Evolutionary conservation across 1,139 yeast species (phyloP).

Genomic region (Pichia sp.): DNA sequence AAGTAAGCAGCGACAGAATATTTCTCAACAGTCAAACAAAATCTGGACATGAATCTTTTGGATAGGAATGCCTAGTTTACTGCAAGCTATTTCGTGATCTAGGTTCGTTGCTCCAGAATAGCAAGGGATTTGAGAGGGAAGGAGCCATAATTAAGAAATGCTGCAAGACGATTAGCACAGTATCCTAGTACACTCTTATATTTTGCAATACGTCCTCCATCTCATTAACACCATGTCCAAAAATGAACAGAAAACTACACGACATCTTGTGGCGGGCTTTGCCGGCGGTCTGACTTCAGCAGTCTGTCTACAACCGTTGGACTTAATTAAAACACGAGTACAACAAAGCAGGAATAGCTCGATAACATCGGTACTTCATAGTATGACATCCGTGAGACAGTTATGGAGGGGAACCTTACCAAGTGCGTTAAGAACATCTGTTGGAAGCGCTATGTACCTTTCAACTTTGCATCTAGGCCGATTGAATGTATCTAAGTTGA

Average conservation of each 20-base stretch:
- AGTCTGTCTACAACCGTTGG: conserved; percentile 81
- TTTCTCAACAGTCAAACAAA: not conserved
- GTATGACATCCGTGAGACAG: conserved; percentile 45
- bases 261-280: conserved; percentile 78
- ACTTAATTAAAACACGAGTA: conserved; percentile 79
- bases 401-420: conserved; percentile 95
- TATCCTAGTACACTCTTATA: not conserved
- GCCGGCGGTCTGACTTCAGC: conserved; percentile 84
- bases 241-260: conserved; percentile 21
- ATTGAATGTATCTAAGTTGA: conserved; percentile 42
- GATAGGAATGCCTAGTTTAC: not conserved
- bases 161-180: not conserved
- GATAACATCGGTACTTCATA: conserved; percentile 39
- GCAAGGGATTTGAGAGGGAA: not conserved
- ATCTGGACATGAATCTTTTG: not conserved
- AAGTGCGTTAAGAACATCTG: conserved; percentile 80
- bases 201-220: not conserved
- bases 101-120: not conserved
- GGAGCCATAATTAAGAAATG: not conserved
- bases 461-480: conserved; percentile 65
- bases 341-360: conserved; percentile 61
- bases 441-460: conserved; percentile 85
- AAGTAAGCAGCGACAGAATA: not conserved
- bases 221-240: conserved; percentile 4
- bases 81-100: not conserved